Evolutionary conservation across 768 basidiomycete species (phyloP).

Genomic region (Xanthoconium stramineum): DNA sequence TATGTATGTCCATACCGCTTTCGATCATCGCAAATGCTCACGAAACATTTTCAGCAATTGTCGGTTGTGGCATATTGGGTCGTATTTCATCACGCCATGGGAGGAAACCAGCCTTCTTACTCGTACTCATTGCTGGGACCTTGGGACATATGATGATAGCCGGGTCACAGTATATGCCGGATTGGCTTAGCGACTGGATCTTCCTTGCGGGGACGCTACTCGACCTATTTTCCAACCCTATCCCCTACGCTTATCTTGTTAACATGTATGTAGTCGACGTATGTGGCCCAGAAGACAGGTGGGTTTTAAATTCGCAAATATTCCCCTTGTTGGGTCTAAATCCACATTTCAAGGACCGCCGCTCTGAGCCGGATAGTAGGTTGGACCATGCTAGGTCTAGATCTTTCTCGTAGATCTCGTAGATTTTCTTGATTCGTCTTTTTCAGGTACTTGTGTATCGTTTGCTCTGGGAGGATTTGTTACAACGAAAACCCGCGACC

Average conservation of each 20-base stretch:
- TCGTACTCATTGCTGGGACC: conserved; percentile 7
- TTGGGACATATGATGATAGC: conserved; percentile 13
- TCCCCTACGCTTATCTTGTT: conserved; percentile 14
- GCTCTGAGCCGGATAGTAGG: conserved; percentile 26
- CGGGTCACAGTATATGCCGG: conserved; percentile 14
- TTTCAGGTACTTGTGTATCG: conserved; percentile 25
- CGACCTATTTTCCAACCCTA: conserved; percentile 8
- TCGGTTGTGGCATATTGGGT: conserved; percentile 20
- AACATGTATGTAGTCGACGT: conserved; percentile 30
- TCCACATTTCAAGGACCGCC: conserved; percentile 19
- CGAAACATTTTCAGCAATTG: conserved; percentile 16
- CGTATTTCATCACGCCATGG: conserved; percentile 25
- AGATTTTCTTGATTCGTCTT: background rate
- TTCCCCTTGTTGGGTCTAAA: conserved; percentile 4
- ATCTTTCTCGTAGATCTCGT: background rate
- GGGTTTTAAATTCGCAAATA: background rate
- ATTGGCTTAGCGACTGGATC: conserved; percentile 8
- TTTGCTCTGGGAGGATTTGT: conserved; percentile 29
- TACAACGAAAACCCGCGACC: conserved; percentile 24
- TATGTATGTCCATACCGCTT: conserved; percentile 12
- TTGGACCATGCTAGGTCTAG: conserved; percentile 27
- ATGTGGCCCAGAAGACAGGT: conserved; percentile 25
- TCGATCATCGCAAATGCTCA: background rate
- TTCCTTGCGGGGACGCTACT: conserved; percentile 18
- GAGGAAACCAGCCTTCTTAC: conserved; percentile 23